Base-by-base conservation (phyloP, 2,329 filamentous ascomycete genomes). In the Phaeosphaeriaceae sp. region DNA sequence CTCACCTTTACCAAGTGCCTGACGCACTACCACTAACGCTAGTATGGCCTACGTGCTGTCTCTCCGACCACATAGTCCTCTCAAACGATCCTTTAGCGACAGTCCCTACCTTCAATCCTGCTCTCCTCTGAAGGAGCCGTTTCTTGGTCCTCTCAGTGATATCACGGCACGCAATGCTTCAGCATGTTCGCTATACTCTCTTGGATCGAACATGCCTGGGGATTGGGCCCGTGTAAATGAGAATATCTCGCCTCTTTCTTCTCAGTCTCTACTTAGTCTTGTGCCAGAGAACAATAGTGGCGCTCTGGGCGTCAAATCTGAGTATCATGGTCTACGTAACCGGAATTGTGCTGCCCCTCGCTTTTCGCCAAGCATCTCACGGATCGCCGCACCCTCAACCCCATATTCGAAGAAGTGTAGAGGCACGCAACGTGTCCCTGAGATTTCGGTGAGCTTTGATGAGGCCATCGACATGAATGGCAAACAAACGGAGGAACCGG, bases 81-180 rank as follows among this genome's bases (percentile, higher is more conserved):
- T 75, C 55, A 74, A 76, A 59, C 71, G 71, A 44, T 73, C 73
- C 46, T 75, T 76, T 61, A 74, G 70, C 59, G 72, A 76, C 55
- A 71, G 67, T 43, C 70, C 68, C 32, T 73, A 69, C 60, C 58
- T 72, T 37, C 63, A 60, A 34, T 61, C 71, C 39, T 66, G 61
- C 52, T 72, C 73, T 13, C 64, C 73, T 26, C 46, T 69, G 11
- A 62, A 60, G 32, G 61, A 69, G 23, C 48, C 54, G 15, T 46
- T 66, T 12, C 46, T 61, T 20, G 49, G 50, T 16, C 61, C 70
- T 6, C 63, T 71, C 16, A 53, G 43, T 46, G 61, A 69, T 34
- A 54, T 68, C 43, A 61, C 64, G 3, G 42, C 64, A 48, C 65
- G 68, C 41, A 72, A 72, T 50, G 54, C 58, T 29, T 76, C 73